Conservation (phyloP, 75 land plant species). For the Sequoiadendron giganteum region DNA sequence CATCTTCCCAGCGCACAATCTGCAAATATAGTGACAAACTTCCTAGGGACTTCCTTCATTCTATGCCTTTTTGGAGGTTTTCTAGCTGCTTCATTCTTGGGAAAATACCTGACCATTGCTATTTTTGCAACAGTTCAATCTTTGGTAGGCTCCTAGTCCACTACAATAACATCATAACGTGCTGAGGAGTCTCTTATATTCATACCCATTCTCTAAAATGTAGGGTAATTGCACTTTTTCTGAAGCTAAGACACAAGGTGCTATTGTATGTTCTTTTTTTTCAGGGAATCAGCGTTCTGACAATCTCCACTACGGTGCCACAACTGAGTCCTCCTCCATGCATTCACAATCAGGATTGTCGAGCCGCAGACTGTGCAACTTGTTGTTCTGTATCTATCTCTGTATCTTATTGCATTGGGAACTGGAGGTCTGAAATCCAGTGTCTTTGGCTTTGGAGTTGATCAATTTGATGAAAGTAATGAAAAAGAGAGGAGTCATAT, state of each 20-base stretch:
- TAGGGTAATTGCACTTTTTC: neutral
- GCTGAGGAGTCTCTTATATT: neutral
- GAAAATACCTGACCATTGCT: conserved; percentile 59
- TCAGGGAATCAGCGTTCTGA: conserved; percentile 61
- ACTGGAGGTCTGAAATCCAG: conserved; percentile 81
- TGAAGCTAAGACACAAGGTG: neutral
- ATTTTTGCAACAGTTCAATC: conserved; percentile 44
- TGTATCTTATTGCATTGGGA: conserved; percentile 75
- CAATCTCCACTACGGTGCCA: conserved; percentile 45
- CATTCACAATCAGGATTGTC: conserved; percentile 20
- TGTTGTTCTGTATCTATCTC: conserved; percentile 46
- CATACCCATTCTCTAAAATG: neutral
- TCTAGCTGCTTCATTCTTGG: conserved; percentile 76
- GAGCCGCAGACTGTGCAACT: conserved; percentile 37
- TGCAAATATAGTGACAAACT: conserved; percentile 83
- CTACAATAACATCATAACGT: neutral
- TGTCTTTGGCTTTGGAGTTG: conserved; percentile 71
- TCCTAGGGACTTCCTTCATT: conserved; percentile 66
- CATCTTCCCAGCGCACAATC: conserved; percentile 56
- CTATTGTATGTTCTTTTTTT: neutral
- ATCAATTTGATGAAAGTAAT: conserved; percentile 80
- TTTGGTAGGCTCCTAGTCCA: conserved; percentile 24
- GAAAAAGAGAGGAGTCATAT: conserved; percentile 55
- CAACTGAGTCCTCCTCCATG: conserved; percentile 62
- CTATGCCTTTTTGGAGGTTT: conserved; percentile 74